These are phyloP conservation scores for Aspergillus sp. DNA, from an alignment of 2,329 filamentous ascomycete genomes.

Conservation along the genomic window DNA sequence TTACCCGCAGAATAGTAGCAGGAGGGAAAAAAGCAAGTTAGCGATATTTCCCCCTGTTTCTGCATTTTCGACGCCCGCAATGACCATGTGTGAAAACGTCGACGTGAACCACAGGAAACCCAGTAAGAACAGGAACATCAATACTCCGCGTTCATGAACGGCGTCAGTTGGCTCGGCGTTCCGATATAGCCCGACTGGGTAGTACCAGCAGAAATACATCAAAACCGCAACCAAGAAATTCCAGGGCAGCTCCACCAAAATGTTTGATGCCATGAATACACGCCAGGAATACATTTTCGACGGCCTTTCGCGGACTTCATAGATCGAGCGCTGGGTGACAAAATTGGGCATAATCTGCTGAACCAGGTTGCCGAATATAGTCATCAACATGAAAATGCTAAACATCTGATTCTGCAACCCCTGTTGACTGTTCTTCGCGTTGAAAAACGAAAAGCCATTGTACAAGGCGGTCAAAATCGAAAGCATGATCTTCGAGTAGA, in stretches of 20 bases:
- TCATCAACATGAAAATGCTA: conserved; percentile 79
- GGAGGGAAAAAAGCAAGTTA: neutral
- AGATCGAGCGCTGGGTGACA: conserved; percentile 56
- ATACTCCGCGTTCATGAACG: conserved; percentile 46
- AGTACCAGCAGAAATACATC: conserved; percentile 67
- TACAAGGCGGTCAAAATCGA: conserved; percentile 67
- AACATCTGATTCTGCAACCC: conserved; percentile 91
- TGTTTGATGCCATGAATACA: conserved; percentile 67
- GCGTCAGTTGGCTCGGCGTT: conserved; percentile 39
- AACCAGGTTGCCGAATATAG: conserved; percentile 65
- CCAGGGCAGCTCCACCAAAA: conserved; percentile 69
- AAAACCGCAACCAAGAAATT: conserved; percentile 61
- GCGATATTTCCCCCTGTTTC: conserved; percentile 2
- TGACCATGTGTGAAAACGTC: neutral
- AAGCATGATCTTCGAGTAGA: conserved; percentile 75
- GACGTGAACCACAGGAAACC: conserved; percentile 1
- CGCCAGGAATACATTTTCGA: conserved; percentile 74
- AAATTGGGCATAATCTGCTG: conserved; percentile 60
- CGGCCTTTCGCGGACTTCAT: conserved; percentile 60
- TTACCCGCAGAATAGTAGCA: neutral
- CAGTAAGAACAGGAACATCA: conserved; percentile 2
- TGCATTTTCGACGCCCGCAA: neutral
- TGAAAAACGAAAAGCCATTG: conserved; percentile 81
- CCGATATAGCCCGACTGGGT: conserved; percentile 52
- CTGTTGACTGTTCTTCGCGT: conserved; percentile 69